These are phyloP conservation scores for Porodaedalea pini DNA, from an alignment of 1,284 basidiomycete species.

Conservation along the genomic window DNA sequence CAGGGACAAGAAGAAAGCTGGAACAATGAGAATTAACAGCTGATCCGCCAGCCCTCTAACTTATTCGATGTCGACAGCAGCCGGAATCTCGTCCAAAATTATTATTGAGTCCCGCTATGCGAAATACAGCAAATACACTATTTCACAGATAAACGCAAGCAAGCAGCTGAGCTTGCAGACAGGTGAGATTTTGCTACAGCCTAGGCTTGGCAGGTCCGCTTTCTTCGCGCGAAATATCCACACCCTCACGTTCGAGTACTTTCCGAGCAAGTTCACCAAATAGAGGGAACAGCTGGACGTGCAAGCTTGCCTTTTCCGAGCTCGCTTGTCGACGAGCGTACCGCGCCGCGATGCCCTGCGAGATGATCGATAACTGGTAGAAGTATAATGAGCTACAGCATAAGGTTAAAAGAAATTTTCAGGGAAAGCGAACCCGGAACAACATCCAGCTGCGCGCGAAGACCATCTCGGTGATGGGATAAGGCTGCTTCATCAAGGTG, in stretches of 20 bases:
- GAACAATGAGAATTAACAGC: no score
- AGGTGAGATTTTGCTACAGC: no score
- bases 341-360: constrained; percentile 92
- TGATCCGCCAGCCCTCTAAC: no score
- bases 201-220: neutral
- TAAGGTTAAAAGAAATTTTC: neutral
- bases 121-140: no score
- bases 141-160: no score
- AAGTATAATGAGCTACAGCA: constrained; percentile 42
- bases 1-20: no score
- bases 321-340: constrained; percentile 83
- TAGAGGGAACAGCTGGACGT: constrained; percentile 56
- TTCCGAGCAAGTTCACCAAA: constrained; percentile 61
- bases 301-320: constrained; percentile 67
- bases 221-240: neutral
- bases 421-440: constrained; percentile 65
- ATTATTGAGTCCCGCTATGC: no score
- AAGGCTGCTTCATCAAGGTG: constrained; percentile 51
- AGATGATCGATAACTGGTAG: constrained; percentile 80
- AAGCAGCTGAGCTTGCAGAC: no score
- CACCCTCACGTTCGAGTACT: constrained; percentile 50
- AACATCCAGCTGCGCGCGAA: constrained; percentile 86
- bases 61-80: no score
- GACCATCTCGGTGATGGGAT: constrained; percentile 72
- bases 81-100: no score